These are phyloP conservation scores for Bullera alba DNA, from an alignment of 768 basidiomycete genomes.

Conservation along the genomic window DNA sequence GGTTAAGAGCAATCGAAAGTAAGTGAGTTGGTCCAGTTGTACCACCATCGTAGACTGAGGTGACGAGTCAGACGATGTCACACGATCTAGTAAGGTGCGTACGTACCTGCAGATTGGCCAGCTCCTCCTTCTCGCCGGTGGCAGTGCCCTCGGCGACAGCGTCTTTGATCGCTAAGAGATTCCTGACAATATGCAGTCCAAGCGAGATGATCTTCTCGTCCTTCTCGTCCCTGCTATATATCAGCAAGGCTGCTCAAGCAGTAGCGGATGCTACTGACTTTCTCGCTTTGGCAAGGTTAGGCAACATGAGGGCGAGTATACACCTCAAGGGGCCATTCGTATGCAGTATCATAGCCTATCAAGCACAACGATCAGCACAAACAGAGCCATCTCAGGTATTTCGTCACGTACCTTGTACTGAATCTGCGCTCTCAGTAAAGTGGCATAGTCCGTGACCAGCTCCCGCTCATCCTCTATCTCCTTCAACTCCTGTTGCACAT, in stretches of 20 bases:
- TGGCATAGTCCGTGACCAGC: constrained; percentile 79
- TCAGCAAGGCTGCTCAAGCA: too few relatives aligned
- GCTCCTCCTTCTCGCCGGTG: constrained; percentile 72
- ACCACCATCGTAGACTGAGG: constrained; percentile 60
- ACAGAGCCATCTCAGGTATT: background rate
- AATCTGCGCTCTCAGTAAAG: constrained; percentile 69
- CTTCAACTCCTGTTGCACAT: constrained; percentile 85
- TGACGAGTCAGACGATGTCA: background rate
- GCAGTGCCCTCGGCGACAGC: constrained; percentile 62
- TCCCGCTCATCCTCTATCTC: constrained; percentile 73
- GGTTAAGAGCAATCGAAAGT: constrained; percentile 71
- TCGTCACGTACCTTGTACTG: constrained; percentile 65
- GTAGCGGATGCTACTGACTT: constrained; percentile 42
- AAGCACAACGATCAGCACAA: background rate
- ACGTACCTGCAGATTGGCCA: constrained; percentile 62
- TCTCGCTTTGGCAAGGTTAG: constrained; percentile 63
- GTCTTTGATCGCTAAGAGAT: constrained; percentile 91
- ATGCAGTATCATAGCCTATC: constrained; percentile 34
- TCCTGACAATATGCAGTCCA: constrained; percentile 79
- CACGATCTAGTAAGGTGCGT: background rate
- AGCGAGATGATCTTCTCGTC: constrained; percentile 84
- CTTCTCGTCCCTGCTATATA: constrained; percentile 57
- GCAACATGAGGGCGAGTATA: constrained; percentile 56
- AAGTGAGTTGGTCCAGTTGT: constrained; percentile 62
- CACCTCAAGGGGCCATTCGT: constrained; percentile 23